Conservation (phyloP, 202 grass and related monocot genomes). For the Eragrostis tef region DNA sequence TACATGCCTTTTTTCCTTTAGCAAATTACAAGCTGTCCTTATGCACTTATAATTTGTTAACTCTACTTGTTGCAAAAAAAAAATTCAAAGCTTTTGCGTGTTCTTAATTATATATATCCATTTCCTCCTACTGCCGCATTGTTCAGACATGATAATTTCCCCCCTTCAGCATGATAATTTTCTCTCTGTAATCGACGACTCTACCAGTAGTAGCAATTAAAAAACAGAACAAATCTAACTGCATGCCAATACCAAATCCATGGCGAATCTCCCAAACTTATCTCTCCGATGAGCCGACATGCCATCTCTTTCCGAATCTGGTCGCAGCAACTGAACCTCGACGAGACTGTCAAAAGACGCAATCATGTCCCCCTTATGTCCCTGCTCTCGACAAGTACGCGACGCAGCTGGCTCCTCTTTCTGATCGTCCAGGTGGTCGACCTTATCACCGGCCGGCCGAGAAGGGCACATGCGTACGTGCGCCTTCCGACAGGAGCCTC, state of each 20-base stretch:
- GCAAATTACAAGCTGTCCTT: too few species aligned
- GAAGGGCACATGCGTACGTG: background rate
- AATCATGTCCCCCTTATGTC: background rate
- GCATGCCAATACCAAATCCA: background rate
- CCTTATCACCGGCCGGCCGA: background rate
- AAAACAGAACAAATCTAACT: background rate
- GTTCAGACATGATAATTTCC: too few species aligned
- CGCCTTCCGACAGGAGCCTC: background rate
- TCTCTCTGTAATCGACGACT: background rate
- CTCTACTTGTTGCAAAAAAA: too few species aligned
- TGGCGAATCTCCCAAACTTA: background rate
- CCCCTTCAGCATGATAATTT: background rate
- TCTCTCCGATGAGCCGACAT: background rate
- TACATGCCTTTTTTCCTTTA: too few species aligned
- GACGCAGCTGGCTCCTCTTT: background rate
- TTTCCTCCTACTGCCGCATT: too few species aligned
- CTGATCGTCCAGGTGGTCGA: background rate
- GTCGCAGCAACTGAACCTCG: background rate
- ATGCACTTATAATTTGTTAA: too few species aligned
- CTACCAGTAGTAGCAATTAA: background rate
- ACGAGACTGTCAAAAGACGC: background rate
- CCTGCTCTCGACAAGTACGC: background rate
- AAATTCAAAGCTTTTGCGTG: too few species aligned
- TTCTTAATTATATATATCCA: too few species aligned
- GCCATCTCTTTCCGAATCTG: slow-evolving; percentile 16